A percentile compares a stretch with the other conserved stretches of the same genome.
These are phyloP conservation scores for Beauveria sp. DNA, from an alignment of 2,329 filamentous ascomycete species.

Conservation along the genomic window DNA sequence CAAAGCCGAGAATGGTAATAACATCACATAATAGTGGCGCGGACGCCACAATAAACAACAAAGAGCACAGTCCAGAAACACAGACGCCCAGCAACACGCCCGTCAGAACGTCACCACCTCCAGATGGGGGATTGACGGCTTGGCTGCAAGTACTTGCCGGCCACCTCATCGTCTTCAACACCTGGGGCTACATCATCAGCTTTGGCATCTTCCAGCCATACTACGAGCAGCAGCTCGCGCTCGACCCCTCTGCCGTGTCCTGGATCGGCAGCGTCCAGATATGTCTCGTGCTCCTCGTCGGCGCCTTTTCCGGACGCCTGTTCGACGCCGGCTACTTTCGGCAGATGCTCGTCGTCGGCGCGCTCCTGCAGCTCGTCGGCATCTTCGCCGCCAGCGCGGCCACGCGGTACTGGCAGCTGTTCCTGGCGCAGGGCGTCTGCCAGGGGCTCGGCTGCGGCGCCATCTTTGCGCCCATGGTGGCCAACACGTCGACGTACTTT, in stretches of 20 bases:
- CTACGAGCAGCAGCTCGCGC: conserved; percentile 26
- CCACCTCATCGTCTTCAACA: conserved; percentile 30
- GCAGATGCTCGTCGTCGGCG: conserved; percentile 25
- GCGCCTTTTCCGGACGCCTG: conserved; percentile 33
- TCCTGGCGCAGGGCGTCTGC: conserved; percentile 48
- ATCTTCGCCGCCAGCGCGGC: conserved; percentile 35
- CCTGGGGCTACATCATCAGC: conserved; percentile 32
- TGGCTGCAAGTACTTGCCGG: conserved; percentile 33
- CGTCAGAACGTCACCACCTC: conserved; percentile 17
- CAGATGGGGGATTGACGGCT: conserved; percentile 28
- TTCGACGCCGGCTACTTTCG: conserved; percentile 36
- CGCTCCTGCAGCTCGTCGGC: conserved; percentile 36
- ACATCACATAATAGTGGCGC: too few relatives aligned
- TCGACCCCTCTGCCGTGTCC: conserved; percentile 31
- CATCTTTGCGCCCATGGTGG: conserved; percentile 45
- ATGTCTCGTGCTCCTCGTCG: conserved; percentile 33
- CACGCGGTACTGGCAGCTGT: conserved; percentile 38
- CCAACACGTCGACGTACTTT: conserved; percentile 55
- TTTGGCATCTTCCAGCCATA: conserved; percentile 33
- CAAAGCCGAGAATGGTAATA: neutral
- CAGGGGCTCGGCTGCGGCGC: conserved; percentile 48
- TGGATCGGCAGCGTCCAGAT: conserved; percentile 44
- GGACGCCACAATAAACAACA: neutral
- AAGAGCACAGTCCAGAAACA: neutral
- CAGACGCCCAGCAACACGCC: neutral